Conservation (phyloP, 192 early-diverging fungal genomes). For the Allomyces macrogynus region DNA sequence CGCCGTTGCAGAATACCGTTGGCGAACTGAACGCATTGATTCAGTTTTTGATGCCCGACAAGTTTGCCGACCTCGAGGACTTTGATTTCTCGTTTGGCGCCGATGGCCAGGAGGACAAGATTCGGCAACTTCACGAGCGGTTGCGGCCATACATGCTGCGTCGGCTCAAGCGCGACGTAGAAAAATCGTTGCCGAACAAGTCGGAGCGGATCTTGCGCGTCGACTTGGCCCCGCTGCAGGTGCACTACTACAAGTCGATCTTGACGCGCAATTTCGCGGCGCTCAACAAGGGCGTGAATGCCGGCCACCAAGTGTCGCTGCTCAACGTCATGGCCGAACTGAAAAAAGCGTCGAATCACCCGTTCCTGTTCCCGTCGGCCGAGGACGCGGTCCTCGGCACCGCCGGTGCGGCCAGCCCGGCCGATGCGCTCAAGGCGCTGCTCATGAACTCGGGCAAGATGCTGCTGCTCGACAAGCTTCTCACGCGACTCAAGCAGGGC, state of each 20-base stretch:
- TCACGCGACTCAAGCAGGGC: conserved; percentile 66
- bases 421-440: conserved; percentile 47
- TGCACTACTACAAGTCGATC: conserved; percentile 87
- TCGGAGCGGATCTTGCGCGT: conserved; percentile 91
- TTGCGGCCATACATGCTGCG: conserved; percentile 83
- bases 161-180: conserved; percentile 93
- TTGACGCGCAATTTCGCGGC: conserved; percentile 79
- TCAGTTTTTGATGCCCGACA: conserved; percentile 81
- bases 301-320: conserved; percentile 47
- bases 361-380: conserved; percentile 68
- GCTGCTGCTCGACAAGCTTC: conserved; percentile 86
- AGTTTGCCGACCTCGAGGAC: conserved; percentile 61
- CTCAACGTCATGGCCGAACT: conserved; percentile 91
- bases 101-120: conserved; percentile 53
- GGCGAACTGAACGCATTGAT: conserved; percentile 80
- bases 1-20: conserved; percentile 94
- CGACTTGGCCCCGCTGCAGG: conserved; percentile 71
- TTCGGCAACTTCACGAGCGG: conserved; percentile 58
- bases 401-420: conserved; percentile 15
- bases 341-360: conserved; percentile 93
- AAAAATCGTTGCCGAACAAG: conserved; percentile 87
- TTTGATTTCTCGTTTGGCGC: conserved; percentile 36
- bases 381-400: conserved; percentile 15
- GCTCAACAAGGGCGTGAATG: conserved; percentile 49
- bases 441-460: conserved; percentile 93